Base-by-base conservation (phyloP, 306 rosid species). In the Alnus glutinosa region DNA sequence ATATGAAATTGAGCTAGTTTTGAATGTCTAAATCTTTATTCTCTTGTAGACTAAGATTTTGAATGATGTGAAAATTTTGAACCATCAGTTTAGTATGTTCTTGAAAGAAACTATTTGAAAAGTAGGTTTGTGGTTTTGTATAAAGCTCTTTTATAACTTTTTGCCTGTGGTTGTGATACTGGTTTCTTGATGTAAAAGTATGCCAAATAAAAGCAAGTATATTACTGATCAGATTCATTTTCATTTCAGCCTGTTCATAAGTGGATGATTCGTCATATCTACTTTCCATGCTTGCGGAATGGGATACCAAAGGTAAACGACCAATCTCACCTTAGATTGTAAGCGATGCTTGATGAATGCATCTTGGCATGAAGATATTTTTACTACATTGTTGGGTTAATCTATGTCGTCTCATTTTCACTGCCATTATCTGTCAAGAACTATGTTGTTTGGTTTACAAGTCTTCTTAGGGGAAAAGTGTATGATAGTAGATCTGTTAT, bases 181-280 rank as follows among this genome's bases (percentile, higher is more conserved):
- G 72, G 48, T n/a, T 67, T 67, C 50, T 23, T 42, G 39, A 42
- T 39, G 50, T 39, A 67, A 14, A 37, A 18, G 15, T 28, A 42
- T 2, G 13, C 72, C 8, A 39, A 39, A 66, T 23, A 66, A 7
- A 39, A 15, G 51, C 7, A 75, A 23, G 48, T 80, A 44, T 49
- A 71, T 72, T 67, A 77, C 78, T 86, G 85, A 77, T 10, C 49
- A 68, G 59, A 62, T 82, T 78, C 16, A 52, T 51, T 86, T 48
- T 74, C 47, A 13, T 67, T 82, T 74, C 92, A 96, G 99, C 99
- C 99, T 80, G 98, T 96, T 80, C 97, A 96, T 86, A 96, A 88
- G 80, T 96, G 99, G 99, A 93, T 96, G 98, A 74, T 93, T 79
- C 99, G 99, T 46, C 99, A 96, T 83, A 74, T 96, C 71, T 96